phyloP scores from a whole-genome alignment of 441 rosid species.

The Populus hybrid region DNA sequence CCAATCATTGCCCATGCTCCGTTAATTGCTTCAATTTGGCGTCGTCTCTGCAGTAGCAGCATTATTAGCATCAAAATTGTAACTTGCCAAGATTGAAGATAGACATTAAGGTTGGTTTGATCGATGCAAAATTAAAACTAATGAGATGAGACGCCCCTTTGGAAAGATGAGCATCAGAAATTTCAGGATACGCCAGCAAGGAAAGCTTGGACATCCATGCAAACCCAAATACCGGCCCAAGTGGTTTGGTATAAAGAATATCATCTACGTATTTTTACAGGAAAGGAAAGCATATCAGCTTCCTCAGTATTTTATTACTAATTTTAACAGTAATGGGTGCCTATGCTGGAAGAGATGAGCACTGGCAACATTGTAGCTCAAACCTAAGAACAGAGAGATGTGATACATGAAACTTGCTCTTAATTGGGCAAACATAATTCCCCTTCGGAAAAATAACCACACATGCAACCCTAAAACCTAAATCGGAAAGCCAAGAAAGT shows the following conservation, averaged over 20 bases:
- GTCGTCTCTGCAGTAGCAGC: conserved; percentile 45
- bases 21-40: conserved; percentile 76
- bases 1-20: conserved; percentile 96
- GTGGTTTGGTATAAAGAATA: too few species aligned
- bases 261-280: background rate
- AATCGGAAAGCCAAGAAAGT: background rate
- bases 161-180: background rate
- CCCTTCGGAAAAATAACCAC: background rate
- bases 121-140: background rate
- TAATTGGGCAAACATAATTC: background rate
- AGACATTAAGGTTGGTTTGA: background rate
- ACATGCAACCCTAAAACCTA: background rate
- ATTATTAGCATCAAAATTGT: background rate
- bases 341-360: background rate
- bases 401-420: background rate
- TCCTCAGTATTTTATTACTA: background rate
- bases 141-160: background rate
- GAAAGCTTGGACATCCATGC: background rate
- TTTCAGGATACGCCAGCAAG: background rate
- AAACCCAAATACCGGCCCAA: background rate
- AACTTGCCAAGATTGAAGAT: background rate
- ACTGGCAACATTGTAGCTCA: background rate
- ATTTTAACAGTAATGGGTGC: background rate
- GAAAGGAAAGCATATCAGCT: background rate
- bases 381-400: background rate